Base-by-base conservation (phyloP, 495 filamentous ascomycete species). In the Trichocladium uniseriatum region DNA sequence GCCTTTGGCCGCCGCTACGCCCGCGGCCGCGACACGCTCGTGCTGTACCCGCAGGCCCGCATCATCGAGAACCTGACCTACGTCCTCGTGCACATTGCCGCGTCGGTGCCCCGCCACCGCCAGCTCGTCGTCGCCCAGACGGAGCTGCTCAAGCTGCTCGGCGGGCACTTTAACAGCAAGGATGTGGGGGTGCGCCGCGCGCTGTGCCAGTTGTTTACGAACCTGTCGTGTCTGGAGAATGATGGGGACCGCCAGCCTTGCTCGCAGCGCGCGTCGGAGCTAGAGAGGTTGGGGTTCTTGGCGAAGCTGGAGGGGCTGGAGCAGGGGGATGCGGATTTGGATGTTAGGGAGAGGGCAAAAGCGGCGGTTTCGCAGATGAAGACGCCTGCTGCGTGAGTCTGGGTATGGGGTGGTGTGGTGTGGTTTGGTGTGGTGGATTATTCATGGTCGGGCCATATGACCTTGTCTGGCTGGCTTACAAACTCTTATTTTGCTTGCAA, bases 71-170 rank as follows among this genome's bases (percentile, higher is more conserved):
- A 85, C 14, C 82, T 88, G 21, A 77, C 83, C 22, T 88, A 78
- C 58, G 77, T 94, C 45, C 70, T 97, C 44, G 81, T 88, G 35
- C 87, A 96, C 67, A 80, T 97, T 52, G 87, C 89, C 13, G 89
- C 87, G 13, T 84, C 86, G 44, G 66, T 75, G 13, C 81, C 89
- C 0, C 72, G 77, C 36, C 88, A 96, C 61, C 83, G 87, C 7
- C 79, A 86, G 50, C 57, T 79, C 5, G 67, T 81, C 0, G 70
- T 80, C 11, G 66, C 77, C 28, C 77, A 80, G 51, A 76, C 69
- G 3, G 75, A 79, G 29, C 49, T 82, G 20, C 61, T 82, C 16
- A 72, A 69, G 51, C 68, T 84, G n/a, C 69, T 98, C 19, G 76
- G 83, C 22, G 75, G 75, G 29, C 83, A 95, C 37, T 84, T 92